Base-by-base conservation (phyloP, 345 rosid genomes). In the Salix udensis region DNA sequence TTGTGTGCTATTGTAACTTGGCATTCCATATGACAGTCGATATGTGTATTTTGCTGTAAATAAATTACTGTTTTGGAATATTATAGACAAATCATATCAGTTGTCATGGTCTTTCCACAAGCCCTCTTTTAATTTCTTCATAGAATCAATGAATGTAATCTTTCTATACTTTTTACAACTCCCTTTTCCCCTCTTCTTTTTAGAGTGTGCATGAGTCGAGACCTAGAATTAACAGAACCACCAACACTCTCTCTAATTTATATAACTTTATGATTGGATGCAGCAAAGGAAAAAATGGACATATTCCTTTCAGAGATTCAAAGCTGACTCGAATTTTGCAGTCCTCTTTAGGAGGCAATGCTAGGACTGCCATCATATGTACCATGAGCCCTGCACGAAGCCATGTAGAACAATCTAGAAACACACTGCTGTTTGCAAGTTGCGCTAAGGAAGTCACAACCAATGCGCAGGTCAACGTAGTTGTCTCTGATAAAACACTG, bases 261-360 rank as follows among this genome's bases (percentile, higher is more conserved):
- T 73, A 8, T 36, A 62, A 70, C 31, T 68, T 72, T 72, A 18
- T 86, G 78, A 76, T 73, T 83, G 85, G 76, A 60, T 85, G 87
- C 94, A 94, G 98, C 92, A 94, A 92, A 88, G 98, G 91, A 81
- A 92, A 89, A 85, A 91, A 74, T 74, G 97, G 96, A 36, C 98
- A 95, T 78, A 80, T 93, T 79, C 97, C 99, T 71, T 96, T 86
- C 62, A 85, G 98, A 88, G 99, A 96, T 80, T 93, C 99, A 77
- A 93, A 93, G 88, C 85, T 96, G 68, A 96, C 96, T 68, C 96
- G 97, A 77, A 96, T 95, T 80, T 91, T 95, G 77, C 98, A 96
- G 82, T 85, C 96, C 30, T 88, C 98, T n/a, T 78, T 96, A 66
- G 93, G 93, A 76, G 98, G 99, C 75, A 91, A 93, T 82, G 94